phyloP scores from a whole-genome alignment of 495 filamentous ascomycete species.

The Hypoxylon fragiforme region DNA sequence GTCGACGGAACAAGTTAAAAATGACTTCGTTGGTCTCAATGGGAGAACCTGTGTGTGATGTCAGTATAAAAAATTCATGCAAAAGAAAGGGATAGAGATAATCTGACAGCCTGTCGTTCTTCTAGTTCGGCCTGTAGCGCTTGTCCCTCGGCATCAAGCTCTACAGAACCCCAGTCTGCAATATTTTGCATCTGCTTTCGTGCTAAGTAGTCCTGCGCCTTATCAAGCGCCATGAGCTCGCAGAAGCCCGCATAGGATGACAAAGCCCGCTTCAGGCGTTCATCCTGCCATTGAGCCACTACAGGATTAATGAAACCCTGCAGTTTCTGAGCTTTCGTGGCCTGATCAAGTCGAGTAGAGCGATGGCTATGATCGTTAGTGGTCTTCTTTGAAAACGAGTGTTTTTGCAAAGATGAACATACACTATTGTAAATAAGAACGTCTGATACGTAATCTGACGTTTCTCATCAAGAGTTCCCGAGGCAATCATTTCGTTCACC shows the following conservation, averaged over 20 bases:
- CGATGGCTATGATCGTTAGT: slow-evolving; percentile 63
- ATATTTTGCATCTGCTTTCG: slow-evolving; percentile 72
- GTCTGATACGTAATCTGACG: slow-evolving; percentile 66
- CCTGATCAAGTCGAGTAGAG: slow-evolving; percentile 70
- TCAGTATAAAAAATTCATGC: no score
- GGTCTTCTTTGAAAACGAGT: not conserved
- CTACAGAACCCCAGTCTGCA: slow-evolving; percentile 76
- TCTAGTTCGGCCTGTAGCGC: slow-evolving; percentile 75
- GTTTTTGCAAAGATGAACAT: slow-evolving; percentile 33
- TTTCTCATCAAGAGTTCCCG: slow-evolving; percentile 74
- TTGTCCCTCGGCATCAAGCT: slow-evolving; percentile 78
- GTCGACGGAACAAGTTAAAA: slow-evolving; percentile 87
- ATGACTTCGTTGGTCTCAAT: slow-evolving; percentile 82
- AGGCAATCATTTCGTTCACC: slow-evolving; percentile 76
- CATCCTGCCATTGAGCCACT: slow-evolving; percentile 76
- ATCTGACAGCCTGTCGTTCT: slow-evolving; percentile 66
- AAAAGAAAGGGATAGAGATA: no score
- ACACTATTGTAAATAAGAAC: slow-evolving; percentile 92
- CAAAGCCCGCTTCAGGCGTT: slow-evolving; percentile 65
- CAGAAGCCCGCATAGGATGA: slow-evolving; percentile 81
- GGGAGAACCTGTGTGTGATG: slow-evolving; percentile 62
- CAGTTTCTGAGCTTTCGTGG: slow-evolving; percentile 65
- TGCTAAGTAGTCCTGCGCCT: slow-evolving; percentile 77
- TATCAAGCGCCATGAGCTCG: slow-evolving; percentile 73
- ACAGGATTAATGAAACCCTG: slow-evolving; percentile 76